Evolutionary conservation across 129 eudicot genomes (phyloP).

Genomic region (Flaveria bidentis): DNA sequence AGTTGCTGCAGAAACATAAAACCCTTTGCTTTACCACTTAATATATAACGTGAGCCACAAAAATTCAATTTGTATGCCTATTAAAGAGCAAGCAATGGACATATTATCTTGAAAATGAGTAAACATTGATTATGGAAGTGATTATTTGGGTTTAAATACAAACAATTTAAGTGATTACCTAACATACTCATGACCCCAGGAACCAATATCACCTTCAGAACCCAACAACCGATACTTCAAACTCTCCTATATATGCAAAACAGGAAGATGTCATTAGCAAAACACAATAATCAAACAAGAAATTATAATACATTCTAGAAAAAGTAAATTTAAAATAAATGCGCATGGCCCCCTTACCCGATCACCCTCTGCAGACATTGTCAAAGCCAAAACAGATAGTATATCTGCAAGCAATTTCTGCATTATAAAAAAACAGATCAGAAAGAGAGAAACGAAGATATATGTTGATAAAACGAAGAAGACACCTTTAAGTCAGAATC

Average conservation of each 20-base stretch:
- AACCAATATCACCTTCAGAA: conserved; percentile 97
- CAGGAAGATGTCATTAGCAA: conserved; percentile 17
- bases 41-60: not conserved
- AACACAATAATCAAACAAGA: conserved; percentile 5
- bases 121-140: not conserved
- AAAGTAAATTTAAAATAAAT: not conserved
- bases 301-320: not conserved
- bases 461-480: not conserved
- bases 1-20: not conserved
- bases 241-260: conserved; percentile 66
- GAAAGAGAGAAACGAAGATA: not conserved
- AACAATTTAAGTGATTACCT: conserved; percentile 50
- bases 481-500: conserved; percentile 78
- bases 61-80: not conserved
- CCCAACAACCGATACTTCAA: conserved; percentile 88
- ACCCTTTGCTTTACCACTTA: not conserved
- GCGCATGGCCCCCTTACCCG: conserved; percentile 47
- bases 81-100: not conserved
- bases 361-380: conserved; percentile 99
- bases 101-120: conserved; percentile 12
- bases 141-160: not conserved
- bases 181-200: conserved; percentile 99
- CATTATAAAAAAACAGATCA: conserved; percentile 31
- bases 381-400: conserved; percentile 97
- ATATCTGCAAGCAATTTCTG: conserved; percentile 94